Evolutionary conservation across 768 basidiomycete genomes (phyloP).

Genomic region (Leccinum arenicola): DNA sequence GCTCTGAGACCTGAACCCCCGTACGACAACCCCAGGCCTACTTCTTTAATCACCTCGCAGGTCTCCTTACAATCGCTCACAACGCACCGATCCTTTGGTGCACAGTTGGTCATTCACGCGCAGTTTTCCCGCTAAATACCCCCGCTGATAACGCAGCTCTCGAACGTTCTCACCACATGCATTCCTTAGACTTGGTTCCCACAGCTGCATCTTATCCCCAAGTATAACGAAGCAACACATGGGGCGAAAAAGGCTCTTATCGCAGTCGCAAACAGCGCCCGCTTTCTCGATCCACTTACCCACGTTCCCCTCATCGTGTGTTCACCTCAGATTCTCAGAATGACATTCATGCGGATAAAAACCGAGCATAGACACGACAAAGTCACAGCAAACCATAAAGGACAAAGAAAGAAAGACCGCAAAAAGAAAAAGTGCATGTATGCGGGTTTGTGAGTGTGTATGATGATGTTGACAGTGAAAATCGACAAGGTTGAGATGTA

Average conservation of each 20-base stretch:
- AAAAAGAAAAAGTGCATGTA: conserved; percentile 13
- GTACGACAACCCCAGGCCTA: background rate
- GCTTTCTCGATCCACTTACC: background rate
- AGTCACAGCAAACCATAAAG: background rate
- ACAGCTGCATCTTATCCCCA: background rate
- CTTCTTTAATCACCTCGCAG: background rate
- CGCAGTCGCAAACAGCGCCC: background rate
- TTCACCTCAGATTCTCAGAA: background rate
- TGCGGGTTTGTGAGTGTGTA: conserved; percentile 5
- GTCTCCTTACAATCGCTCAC: background rate
- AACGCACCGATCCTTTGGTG: background rate
- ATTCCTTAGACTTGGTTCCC: background rate
- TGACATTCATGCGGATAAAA: conserved; percentile 1
- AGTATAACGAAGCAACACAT: background rate
- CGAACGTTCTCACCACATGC: background rate
- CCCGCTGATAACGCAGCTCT: background rate
- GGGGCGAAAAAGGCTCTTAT: background rate
- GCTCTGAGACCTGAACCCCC: background rate
- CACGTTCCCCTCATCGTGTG: background rate
- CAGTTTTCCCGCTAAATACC: background rate
- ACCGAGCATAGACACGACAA: background rate
- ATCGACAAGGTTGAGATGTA: conserved; percentile 8
- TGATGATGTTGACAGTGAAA: background rate
- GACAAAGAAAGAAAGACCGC: background rate
- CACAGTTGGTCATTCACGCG: background rate